Evolutionary conservation across 306 rosid genomes (phyloP), one percentile per base, ranked within the genome.

Genomic region (Sesbania bispinosa): DNA sequence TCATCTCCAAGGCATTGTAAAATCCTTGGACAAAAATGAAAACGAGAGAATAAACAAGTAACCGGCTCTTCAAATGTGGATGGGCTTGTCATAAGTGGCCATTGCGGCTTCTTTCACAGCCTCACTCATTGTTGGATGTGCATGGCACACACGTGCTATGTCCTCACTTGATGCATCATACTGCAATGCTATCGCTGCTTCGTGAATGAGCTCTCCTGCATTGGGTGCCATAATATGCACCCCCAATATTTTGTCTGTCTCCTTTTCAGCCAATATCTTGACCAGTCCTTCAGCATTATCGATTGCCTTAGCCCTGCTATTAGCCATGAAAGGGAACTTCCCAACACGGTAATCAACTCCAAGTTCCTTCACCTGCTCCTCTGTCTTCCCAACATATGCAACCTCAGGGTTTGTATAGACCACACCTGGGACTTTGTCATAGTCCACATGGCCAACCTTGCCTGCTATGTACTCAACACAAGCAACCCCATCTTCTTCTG

Each of bases 81-180:
- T 95, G 21, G 99, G 92, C 80, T 95, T 95, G 96, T 95, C 99
- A 77, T 79, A 95, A 16, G 97, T 95, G 48, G 99, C 99, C 99
- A 95, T 95, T 20, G 96, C 96, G 53, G 99, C 99, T 85, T 95
- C 99, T 87, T 95, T 95, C 82, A 95, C 35, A 32, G 99, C 99
- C 87, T 95, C 97, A 1, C 99, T 95, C 99, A 91, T 85, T 33
- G 97, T 95, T 29, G 99, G 99, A 85, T 95, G 99, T 0, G 99
- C 99, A 74, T 95, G 99, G 83, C 99, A 95, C 67, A 95, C 99
- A 0, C 97, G 97, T 16, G 99, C 99, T 26, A 95, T 89, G 87
- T 95, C 99, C 74, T 95, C 97, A 50, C 97, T 95, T 0, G 97
- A 75, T 13, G 97, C 99, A 76, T 89, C 97, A 57, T 91, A 95